Base-by-base conservation (phyloP, 192 early-diverging fungal genomes). In the Coemansia sp. region DNA sequence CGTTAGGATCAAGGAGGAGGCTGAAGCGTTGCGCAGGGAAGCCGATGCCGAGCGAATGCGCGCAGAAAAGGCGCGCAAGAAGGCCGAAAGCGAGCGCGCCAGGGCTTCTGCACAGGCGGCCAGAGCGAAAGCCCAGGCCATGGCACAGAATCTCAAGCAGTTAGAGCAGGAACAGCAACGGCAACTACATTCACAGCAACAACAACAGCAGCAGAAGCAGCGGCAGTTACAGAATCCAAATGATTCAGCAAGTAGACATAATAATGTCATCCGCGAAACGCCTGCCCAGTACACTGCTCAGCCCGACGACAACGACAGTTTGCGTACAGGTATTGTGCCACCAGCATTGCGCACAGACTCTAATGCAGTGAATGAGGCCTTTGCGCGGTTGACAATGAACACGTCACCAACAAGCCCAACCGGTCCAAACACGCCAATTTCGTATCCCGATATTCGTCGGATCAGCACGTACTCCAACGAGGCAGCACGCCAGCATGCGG, bases 401-500 rank as follows among this genome's bases (percentile, higher is more conserved):
- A 40, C 65, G 45, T 60, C 58, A n/a, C 59, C 48, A 26, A 26
- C 64, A 6, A 66, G 58, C 7, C 43, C 67, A 3, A 41, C 66
- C 3, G 51, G 65, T 15, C 39, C 61, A 9, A 12, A 15, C 37
- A 5, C 39, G 3, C 56, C 39, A 15, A n/a, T 13, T 18, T 58
- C 56, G 26, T 41, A 40, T n/a, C 52, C 66, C 4, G 77, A 79
- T 13, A 37, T 62, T 48, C 77, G 77, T 40, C 77, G 72, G 18
- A 43, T 47, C 12, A 58, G 62, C 59, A 61, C 63, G 52, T 65
- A 66, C 52, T 46, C 72, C 32, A 73, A 66, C 47, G 73, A 75
- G 26, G 78, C 67, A 0, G 70, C 71, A 3, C 78, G 78, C 11
- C 59, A 64, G 66, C 64, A 73, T 39, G 58, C 78, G 8, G 73